Base-by-base conservation (phyloP, 164 flowering plant species). In the Dillenia suffruticosa region DNA sequence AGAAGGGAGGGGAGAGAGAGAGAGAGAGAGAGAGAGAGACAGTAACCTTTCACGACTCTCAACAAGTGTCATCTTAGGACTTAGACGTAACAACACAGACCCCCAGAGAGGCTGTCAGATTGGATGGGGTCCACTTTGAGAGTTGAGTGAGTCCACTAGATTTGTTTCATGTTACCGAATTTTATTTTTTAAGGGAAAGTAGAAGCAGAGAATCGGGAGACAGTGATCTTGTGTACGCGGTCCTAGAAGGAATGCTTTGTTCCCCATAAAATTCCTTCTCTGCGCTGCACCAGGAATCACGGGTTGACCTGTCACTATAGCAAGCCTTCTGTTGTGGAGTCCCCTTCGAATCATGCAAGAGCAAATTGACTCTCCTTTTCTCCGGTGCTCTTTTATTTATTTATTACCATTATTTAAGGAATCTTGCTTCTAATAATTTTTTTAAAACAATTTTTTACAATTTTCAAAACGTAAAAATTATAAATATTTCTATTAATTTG, bases 31-130 rank as follows among this genome's bases (percentile, higher is more conserved):
- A 26, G 40, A 26, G 40, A 26, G 22, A 19, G 22, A 19, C 22
- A 1, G 22, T 19, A 19, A 19, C 22, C 22, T 19, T 19, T 19
- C 22, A 19, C 22, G 22, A 19, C 22, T 19, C 22, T 19, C 22
- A 19, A 19, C 22, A 19, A 19, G 22, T 1, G 22, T 19, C 1
- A 19, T 19, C 56, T 82, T 76, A 5, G 71, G 57, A 53, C 85
- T 89, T 0, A 81, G 10, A 17, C 44, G 46, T 44, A 15, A 51
- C 10, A 49, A 49, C 9, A 12, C 17, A 52, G 64, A 57, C 46
- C 58, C 70, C 67, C 77, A 10, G 73, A 46, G 63, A 59, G 13
- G 54, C 65, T 24, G 66, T 46, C 63, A 58, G 32, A 19, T n/a
- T 44, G n/a, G 7, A 45, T 53, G 49, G 17, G 49, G 47, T 61